Evolutionary conservation across 345 rosid genomes (phyloP).

Genomic region (Eucalyptus leucophloia): DNA sequence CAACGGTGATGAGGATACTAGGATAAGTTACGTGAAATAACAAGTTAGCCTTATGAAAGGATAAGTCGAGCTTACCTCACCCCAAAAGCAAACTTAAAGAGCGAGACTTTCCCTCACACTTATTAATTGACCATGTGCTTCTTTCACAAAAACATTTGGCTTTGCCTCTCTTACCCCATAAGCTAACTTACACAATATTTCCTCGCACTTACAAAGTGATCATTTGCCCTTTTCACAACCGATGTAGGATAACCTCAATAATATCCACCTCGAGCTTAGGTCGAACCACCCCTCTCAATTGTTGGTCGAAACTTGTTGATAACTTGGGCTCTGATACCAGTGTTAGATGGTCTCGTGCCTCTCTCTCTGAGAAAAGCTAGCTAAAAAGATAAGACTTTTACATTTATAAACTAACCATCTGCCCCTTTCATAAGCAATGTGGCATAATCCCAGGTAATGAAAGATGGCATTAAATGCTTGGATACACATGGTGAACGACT

Average conservation of each 20-base stretch:
- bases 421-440: not conserved
- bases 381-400: too few species aligned
- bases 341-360: rapidly evolving
- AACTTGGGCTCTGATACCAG: not conserved
- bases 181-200: rapidly evolving
- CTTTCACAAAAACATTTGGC: not conserved
- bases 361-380: too few species aligned
- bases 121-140: not conserved
- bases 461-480: not conserved
- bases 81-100: not conserved
- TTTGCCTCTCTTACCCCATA: not conserved
- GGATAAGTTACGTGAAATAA: not conserved
- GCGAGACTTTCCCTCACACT: not conserved
- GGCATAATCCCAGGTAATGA: not conserved
- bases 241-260: not conserved
- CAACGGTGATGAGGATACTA: not conserved
- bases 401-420: too few species aligned
- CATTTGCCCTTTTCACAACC: not conserved
- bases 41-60: not conserved
- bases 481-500: not conserved
- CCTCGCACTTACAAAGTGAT: not conserved
- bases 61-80: not conserved
- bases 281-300: rapidly evolving
- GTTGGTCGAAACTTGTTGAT: not conserved
- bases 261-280: not conserved